These are phyloP conservation scores for Oidiodendron maius DNA, from an alignment of 495 filamentous ascomycete genomes.

Conservation along the genomic window DNA sequence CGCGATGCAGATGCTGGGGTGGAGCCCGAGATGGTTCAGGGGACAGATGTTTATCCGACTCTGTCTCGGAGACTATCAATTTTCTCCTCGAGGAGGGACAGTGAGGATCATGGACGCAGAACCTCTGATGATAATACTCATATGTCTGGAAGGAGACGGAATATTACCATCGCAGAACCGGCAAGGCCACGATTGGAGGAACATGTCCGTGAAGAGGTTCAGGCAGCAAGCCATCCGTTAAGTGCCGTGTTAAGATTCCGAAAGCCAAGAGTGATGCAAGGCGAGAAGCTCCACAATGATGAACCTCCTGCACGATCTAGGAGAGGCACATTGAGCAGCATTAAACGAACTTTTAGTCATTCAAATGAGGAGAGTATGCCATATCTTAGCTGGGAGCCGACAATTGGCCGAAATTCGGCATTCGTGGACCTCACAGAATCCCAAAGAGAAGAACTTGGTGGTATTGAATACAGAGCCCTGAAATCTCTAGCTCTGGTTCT, in stretches of 20 bases:
- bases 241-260: slow-evolving; percentile 29
- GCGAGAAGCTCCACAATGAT: slow-evolving; percentile 13
- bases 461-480: slow-evolving; percentile 88
- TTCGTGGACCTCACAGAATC: slow-evolving; percentile 85
- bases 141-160: slow-evolving; percentile 28
- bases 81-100: slow-evolving; percentile 1
- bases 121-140: slow-evolving; percentile 4
- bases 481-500: slow-evolving; percentile 79
- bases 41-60: slow-evolving; percentile 27
- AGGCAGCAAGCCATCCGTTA: slow-evolving; percentile 26
- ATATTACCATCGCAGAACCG: slow-evolving; percentile 45
- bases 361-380: slow-evolving; percentile 55
- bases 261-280: slow-evolving; percentile 24
- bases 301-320: slow-evolving; percentile 7
- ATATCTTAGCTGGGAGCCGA: slow-evolving; percentile 92
- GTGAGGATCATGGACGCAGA: not conserved
- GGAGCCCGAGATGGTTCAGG: slow-evolving; percentile 55
- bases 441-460: slow-evolving; percentile 87
- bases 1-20: slow-evolving; percentile 78
- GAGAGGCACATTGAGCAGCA: slow-evolving; percentile 22
- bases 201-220: slow-evolving; percentile 30
- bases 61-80: slow-evolving; percentile 12
- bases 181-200: slow-evolving; percentile 25
- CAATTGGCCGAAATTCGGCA: slow-evolving; percentile 82
- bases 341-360: slow-evolving; percentile 33